Evolutionary conservation across 768 basidiomycete genomes (phyloP), one percentile per base, ranked within the genome.

Genomic region (Tulasnella sp.): DNA sequence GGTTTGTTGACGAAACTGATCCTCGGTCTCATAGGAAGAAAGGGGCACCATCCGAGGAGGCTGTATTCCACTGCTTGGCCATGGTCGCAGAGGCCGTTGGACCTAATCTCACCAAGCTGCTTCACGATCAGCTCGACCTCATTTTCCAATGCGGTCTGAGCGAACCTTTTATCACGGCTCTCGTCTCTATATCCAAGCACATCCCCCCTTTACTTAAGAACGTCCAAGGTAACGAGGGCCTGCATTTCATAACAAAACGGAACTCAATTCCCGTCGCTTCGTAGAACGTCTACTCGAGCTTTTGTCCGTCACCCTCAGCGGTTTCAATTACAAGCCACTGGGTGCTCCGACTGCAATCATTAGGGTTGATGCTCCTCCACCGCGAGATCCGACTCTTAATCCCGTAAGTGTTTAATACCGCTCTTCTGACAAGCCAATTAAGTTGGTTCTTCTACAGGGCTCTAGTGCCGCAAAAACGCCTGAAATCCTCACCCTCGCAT

Each of bases 11-110:
- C n/a, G 36, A 26, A 32, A 32, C 68, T 40, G 29, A n/a, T 39
- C 73, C 29, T 40, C 8, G 62, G 17, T 39, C 32, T 14, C 17
- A 34, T 73, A 81, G 81, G 9, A 82, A 89, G 78, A 96, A 95
- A 84, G 95, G 94, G 78, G 92, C 94, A 1, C 91, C 92, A 2
- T 89, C 90, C 17, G 95, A 98, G 79, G 94, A 94, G 75, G 91
- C 95, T 0, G 94, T 98, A 73, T 98, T 99, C 78, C 93, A 98
- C 83, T 98, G 97, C 80, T 87, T 99, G 73, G 94, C 94, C 41
- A 96, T 98, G 94, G 83, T 99, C 52, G 94, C 95, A 0, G 87
- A 89, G 1, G 93, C 97, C 9, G 95, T 99, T 37, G 97, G 97
- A 0, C 95, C 95, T 2, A 96, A 95, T 79, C 83, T 99, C 63